These are phyloP conservation scores for Sanghuangporus sanghuang DNA, from an alignment of 1,284 basidiomycete species.

Conservation along the genomic window DNA sequence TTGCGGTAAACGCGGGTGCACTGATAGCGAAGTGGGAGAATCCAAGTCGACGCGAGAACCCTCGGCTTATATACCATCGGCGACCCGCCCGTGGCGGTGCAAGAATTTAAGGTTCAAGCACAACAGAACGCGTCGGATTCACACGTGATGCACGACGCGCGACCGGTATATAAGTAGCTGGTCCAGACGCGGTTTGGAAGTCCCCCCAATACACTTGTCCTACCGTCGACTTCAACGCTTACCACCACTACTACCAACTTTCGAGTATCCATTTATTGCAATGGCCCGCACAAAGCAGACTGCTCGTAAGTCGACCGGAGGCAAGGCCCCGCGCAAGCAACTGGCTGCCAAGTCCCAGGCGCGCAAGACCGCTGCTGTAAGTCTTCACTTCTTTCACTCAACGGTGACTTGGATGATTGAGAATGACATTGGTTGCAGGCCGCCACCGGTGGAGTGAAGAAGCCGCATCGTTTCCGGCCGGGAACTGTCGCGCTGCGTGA, in stretches of 20 bases:
- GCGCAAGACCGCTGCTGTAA: constrained; percentile 33
- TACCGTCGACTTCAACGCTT: constrained; percentile 15
- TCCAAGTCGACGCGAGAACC: background rate
- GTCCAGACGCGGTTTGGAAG: background rate
- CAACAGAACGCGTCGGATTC: constrained; percentile 8
- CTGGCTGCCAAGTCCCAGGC: constrained; percentile 61
- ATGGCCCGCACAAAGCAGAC: constrained; percentile 49
- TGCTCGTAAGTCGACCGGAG: constrained; percentile 60
- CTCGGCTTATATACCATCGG: constrained; percentile 6
- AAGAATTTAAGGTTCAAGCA: constrained; percentile 9
- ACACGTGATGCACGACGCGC: constrained; percentile 13
- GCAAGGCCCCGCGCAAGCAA: constrained; percentile 64
- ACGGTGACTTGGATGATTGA: background rate
- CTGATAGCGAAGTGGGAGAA: background rate
- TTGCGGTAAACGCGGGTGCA: background rate
- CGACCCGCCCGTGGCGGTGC: constrained; percentile 13
- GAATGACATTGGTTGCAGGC: constrained; percentile 29
- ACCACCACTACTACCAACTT: constrained; percentile 4
- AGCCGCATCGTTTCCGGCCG: constrained; percentile 63
- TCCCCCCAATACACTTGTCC: constrained; percentile 12
- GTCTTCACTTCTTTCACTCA: constrained; percentile 17
- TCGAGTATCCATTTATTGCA: constrained; percentile 7
- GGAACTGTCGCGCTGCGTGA: constrained; percentile 81
- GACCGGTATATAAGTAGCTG: constrained; percentile 1
- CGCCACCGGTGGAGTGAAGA: constrained; percentile 75